Evolutionary conservation across 176 grass and related monocot genomes (phyloP), one percentile per base, ranked within the genome.

Genomic region (Coix lacrymajobi): DNA sequence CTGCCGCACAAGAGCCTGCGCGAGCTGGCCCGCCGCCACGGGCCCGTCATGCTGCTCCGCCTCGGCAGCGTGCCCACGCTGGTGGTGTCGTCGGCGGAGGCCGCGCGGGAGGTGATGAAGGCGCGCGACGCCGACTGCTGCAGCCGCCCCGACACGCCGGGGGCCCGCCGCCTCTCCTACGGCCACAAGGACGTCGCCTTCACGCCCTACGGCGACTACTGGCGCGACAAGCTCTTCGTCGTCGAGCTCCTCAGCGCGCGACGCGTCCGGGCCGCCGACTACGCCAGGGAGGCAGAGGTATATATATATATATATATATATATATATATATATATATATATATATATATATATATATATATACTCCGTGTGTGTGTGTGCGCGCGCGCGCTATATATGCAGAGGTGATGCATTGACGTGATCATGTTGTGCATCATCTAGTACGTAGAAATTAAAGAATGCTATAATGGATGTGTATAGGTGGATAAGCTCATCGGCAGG

Each of bases 1-100:
- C 79, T 90, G 30, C 93, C 90, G 48, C 93, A 95, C 80, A 82
- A 20, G 24, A 76, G 78, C 81, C 83, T 92, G 22, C 69, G 75
- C 2, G 78, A 83, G 0, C 73, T 95, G 45, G 52, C 90, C 31
- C 10, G 69, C 64, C 84, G 41, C 19, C 81, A 79, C 30, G 86
- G 91, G 0, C 73, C 84, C 11, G 72, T 87, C 11, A 89, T 93
- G 63, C 40, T 73, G 62, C 84, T 97, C 8, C 84, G 84, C 26
- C 81, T 97, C 8, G 91, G 94, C 51, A 10, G 75, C 44, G 83
- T 77, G 37, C 81, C 77, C 24, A 51, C 86, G 36, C 2, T 91
- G 63, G 71, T 89, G 48, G 71, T 97, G 76, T 91, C 86, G 25
- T 91, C 94, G 38, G 12, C 86, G 10, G 69, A 38, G 8, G 86